Conservation (phyloP, 1,284 basidiomycete genomes). For the Moesziomyces sp. region DNA sequence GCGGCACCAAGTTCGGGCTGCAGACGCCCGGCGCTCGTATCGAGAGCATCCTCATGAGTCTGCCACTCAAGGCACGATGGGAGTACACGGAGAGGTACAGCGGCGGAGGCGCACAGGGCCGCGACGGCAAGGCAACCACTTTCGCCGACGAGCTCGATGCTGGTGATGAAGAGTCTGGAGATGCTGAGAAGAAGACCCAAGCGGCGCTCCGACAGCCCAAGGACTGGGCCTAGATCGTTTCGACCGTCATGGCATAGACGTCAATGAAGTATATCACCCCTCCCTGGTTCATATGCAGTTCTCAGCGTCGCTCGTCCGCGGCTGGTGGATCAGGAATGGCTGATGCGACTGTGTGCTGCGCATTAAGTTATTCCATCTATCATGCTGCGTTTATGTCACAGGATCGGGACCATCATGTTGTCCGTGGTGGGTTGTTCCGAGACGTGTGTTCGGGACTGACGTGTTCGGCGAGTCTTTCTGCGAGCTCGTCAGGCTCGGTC, state of each 20-base stretch:
- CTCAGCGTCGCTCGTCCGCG: not conserved
- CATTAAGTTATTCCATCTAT: not conserved
- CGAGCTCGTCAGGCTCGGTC: not conserved
- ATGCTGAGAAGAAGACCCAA: slow-evolving; percentile 47
- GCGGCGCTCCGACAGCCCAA: slow-evolving; percentile 48
- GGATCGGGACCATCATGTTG: not conserved
- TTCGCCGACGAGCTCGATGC: slow-evolving; percentile 9
- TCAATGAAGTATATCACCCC: slow-evolving; percentile 1
- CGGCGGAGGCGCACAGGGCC: slow-evolving; percentile 53
- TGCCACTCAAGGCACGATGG: slow-evolving; percentile 65
- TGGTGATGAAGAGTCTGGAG: slow-evolving; percentile 24
- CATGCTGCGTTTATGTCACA: not conserved
- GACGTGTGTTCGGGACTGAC: not conserved
- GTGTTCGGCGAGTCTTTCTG: slow-evolving; percentile 10
- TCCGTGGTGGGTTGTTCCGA: not conserved
- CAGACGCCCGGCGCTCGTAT: slow-evolving; percentile 66
- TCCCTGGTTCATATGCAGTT: slow-evolving; percentile 1
- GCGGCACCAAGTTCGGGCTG: slow-evolving; percentile 67
- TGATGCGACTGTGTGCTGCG: too few species aligned
- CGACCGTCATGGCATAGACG: not conserved
- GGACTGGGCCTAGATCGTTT: slow-evolving; percentile 51
- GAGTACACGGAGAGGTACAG: slow-evolving; percentile 63
- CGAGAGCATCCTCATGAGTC: slow-evolving; percentile 67
- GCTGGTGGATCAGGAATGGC: too few species aligned
- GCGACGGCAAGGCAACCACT: slow-evolving; percentile 43